A percentile compares a stretch with the other conserved stretches of the same genome.
phyloP scores from a whole-genome alignment of 768 basidiomycete species.

The Cystoderma amianthinum region DNA sequence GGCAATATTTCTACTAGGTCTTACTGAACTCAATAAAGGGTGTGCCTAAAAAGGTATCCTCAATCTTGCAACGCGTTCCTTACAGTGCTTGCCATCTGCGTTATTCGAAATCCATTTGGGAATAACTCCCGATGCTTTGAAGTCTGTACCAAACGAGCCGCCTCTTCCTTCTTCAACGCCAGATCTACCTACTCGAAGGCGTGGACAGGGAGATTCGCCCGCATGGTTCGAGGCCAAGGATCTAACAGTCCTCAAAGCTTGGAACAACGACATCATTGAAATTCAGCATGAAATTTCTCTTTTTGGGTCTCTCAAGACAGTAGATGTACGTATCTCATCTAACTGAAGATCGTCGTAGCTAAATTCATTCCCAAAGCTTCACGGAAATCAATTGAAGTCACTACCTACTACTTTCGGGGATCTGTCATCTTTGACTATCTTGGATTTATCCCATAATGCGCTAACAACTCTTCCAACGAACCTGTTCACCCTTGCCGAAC shows the following conservation, averaged over 20 bases:
- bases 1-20: slow-evolving; percentile 14
- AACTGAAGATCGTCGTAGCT: slow-evolving; percentile 1
- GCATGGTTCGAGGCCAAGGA: slow-evolving; percentile 84
- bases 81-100: slow-evolving; percentile 69
- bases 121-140: slow-evolving; percentile 62
- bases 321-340: slow-evolving; percentile 53
- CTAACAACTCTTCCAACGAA: slow-evolving; percentile 56
- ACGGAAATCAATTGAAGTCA: slow-evolving; percentile 59
- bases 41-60: slow-evolving; percentile 48
- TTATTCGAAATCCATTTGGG: slow-evolving; percentile 79
- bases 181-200: slow-evolving; percentile 24
- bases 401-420: slow-evolving; percentile 67
- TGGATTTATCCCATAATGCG: slow-evolving; percentile 73
- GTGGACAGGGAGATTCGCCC: slow-evolving; percentile 38
- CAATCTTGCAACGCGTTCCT: slow-evolving; percentile 67
- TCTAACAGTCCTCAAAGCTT: slow-evolving; percentile 65
- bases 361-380: slow-evolving; percentile 39
- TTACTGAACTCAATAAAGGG: slow-evolving; percentile 43
- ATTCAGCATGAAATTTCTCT: slow-evolving; percentile 79
- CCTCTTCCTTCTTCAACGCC: slow-evolving; percentile 30
- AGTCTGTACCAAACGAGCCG: slow-evolving; percentile 59
- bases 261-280: slow-evolving; percentile 75
- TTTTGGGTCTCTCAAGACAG: slow-evolving; percentile 73
- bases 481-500: slow-evolving; percentile 61
- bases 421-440: slow-evolving; percentile 52